phyloP scores from a whole-genome alignment of 2,329 filamentous ascomycete genomes.

The Sporothrix dimorphospora region DNA sequence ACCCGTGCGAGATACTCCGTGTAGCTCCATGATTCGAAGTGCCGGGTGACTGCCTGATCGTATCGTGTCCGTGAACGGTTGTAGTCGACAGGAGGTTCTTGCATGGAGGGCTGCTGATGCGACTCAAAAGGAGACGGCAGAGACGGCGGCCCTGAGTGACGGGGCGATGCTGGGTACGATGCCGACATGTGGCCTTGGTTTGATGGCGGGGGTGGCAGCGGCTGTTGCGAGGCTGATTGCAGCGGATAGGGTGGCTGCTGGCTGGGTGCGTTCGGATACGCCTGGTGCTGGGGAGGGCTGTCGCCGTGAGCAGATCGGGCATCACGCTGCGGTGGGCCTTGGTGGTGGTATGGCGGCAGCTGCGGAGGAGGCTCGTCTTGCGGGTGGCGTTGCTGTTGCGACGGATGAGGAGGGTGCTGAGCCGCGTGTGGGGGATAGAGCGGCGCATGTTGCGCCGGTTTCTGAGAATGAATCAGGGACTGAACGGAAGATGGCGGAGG shows the following conservation, averaged over 20 bases:
- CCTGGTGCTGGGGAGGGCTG: slow-evolving; percentile 23
- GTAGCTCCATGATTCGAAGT: slow-evolving; percentile 59
- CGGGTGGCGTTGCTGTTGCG: slow-evolving; percentile 22
- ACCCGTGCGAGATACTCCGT: slow-evolving; percentile 56
- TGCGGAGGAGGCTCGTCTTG: slow-evolving; percentile 40
- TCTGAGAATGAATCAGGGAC: slow-evolving; percentile 13
- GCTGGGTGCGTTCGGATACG: slow-evolving; percentile 36
- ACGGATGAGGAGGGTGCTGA: slow-evolving; percentile 36
- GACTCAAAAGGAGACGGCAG: slow-evolving; percentile 53
- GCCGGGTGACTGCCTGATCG: slow-evolving; percentile 46
- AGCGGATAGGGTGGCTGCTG: slow-evolving; percentile 37
- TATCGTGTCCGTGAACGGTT: slow-evolving; percentile 28
- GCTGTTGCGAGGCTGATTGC: slow-evolving; percentile 21
- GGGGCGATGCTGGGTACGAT: slow-evolving; percentile 54
- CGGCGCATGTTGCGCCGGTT: slow-evolving; percentile 39
- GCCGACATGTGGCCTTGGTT: slow-evolving; percentile 49
- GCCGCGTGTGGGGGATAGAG: slow-evolving; percentile 44
- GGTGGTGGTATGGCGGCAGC: slow-evolving; percentile 43
- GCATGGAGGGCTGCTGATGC: slow-evolving; percentile 47
- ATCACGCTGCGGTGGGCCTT: slow-evolving; percentile 34
- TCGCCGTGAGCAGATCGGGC: not conserved
- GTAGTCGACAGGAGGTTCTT: slow-evolving; percentile 44
- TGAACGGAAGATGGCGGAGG: slow-evolving; percentile 11
- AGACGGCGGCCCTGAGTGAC: slow-evolving; percentile 50
- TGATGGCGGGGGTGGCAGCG: slow-evolving; percentile 46